A percentile compares a stretch with the other conserved stretches of the same genome.
These are phyloP conservation scores for Amanita rimosa DNA, from an alignment of 768 basidiomycete species.

Conservation along the genomic window DNA sequence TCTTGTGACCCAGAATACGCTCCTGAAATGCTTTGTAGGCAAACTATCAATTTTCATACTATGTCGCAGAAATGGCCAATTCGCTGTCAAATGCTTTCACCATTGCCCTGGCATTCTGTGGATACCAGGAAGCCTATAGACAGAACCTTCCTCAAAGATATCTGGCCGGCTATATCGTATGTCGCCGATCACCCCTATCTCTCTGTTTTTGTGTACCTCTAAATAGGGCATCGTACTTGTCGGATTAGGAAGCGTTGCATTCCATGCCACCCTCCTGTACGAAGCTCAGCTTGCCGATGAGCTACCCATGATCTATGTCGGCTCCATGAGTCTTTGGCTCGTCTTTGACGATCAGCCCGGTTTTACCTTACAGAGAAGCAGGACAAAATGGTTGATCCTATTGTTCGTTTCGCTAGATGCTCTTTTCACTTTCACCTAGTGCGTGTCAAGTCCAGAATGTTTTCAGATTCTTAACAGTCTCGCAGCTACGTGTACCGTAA, in stretches of 20 bases:
- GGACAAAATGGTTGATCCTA: conserved; percentile 28
- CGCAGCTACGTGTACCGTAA: conserved; percentile 55
- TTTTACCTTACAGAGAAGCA: conserved; percentile 25
- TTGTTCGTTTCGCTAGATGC: conserved; percentile 36
- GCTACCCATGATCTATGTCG: conserved; percentile 72
- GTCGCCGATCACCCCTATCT: conserved; percentile 6
- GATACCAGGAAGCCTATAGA: conserved; percentile 20
- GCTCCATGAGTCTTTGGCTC: conserved; percentile 47
- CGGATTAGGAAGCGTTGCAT: conserved; percentile 68
- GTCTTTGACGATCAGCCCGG: conserved; percentile 48
- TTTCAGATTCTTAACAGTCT: neutral
- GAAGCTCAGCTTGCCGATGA: conserved; percentile 76
- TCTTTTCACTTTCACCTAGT: conserved; percentile 69
- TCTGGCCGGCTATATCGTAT: conserved; percentile 28
- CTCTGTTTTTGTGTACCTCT: neutral
- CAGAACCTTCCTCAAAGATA: conserved; percentile 32
- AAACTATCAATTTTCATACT: conserved; percentile 71
- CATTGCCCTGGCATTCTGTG: conserved; percentile 42
- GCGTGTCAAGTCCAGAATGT: conserved; percentile 17
- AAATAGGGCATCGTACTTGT: conserved; percentile 56
- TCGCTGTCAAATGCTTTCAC: conserved; percentile 61
- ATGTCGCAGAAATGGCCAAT: conserved; percentile 72
- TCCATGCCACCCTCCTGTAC: conserved; percentile 69
- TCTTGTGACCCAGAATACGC: neutral
- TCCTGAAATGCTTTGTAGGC: conserved; percentile 17